Percentiles rank a stretch among this genome's conserved stretches.
Conservation (phyloP, 176 grass and related monocot species). For the Zizania latifolia region DNA sequence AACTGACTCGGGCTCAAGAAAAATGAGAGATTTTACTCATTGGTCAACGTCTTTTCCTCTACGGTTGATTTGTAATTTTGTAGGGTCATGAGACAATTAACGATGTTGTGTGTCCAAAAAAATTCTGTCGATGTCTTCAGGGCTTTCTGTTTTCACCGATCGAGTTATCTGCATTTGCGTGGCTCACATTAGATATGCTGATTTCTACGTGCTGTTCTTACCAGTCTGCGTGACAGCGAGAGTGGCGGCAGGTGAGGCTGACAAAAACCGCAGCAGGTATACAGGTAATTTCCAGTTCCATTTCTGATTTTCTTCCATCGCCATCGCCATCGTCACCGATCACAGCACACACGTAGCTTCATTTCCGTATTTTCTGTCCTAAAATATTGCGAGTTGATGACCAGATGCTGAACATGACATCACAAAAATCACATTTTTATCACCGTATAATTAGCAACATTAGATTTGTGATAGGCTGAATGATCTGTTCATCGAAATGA, state of each 20-base stretch:
- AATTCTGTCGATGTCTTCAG: too few species aligned
- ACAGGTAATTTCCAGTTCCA: not conserved
- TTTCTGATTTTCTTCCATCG: not conserved
- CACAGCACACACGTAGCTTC: not conserved
- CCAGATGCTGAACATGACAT: not conserved
- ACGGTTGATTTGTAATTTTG: not conserved
- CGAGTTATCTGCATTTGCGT: too few species aligned
- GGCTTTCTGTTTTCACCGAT: too few species aligned
- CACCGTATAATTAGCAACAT: not conserved
- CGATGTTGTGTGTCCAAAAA: too few species aligned
- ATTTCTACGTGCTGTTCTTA: not conserved
- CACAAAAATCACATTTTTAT: not conserved
- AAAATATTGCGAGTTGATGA: not conserved
- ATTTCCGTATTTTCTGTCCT: not conserved
- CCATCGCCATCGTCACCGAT: not conserved
- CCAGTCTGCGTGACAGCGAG: not conserved
- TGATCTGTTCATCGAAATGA: not conserved
- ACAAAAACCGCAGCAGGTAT: not conserved
- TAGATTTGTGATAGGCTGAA: not conserved
- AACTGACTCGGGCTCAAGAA: not conserved
- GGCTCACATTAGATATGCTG: not conserved
- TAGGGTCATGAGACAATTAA: not conserved
- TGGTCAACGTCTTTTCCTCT: not conserved
- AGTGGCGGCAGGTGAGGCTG: not conserved
- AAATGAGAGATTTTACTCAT: not conserved